These are phyloP conservation scores for Ophiostoma angusticollis DNA, from an alignment of 2,329 filamentous ascomycete genomes.

Conservation along the genomic window DNA sequence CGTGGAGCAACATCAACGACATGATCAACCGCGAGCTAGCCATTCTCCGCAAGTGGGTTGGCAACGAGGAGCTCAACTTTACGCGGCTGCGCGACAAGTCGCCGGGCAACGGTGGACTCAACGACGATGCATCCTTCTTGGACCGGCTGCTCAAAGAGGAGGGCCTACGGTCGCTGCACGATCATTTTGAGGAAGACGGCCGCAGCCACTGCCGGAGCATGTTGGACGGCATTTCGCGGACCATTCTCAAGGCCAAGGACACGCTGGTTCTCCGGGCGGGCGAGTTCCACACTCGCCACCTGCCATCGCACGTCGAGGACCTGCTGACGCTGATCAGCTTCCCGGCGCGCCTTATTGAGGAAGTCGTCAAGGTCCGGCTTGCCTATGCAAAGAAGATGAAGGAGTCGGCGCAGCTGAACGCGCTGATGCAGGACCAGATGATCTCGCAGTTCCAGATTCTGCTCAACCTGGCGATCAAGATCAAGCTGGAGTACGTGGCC, in stretches of 20 bases:
- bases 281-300: constrained; percentile 74
- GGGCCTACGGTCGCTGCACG: constrained; percentile 80
- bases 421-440: constrained; percentile 95
- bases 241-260: constrained; percentile 86
- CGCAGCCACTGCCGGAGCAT: constrained; percentile 54
- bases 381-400: constrained; percentile 92
- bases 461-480: constrained; percentile 78
- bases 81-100: constrained; percentile 59
- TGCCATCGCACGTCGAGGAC: constrained; percentile 94
- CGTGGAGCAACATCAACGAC: constrained; percentile 95
- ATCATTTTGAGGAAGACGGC: constrained; percentile 39
- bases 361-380: constrained; percentile 85
- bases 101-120: constrained; percentile 57
- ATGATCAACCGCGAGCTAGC: constrained; percentile 90
- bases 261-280: constrained; percentile 79
- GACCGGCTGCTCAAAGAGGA: constrained; percentile 94
- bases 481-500: constrained; percentile 76
- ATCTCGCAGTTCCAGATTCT: constrained; percentile 92
- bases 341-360: constrained; percentile 85
- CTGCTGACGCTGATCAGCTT: constrained; percentile 94
- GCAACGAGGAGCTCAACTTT: constrained; percentile 90
- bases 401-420: constrained; percentile 80
- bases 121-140: constrained; percentile 85
- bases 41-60: constrained; percentile 91
- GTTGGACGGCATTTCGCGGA: constrained; percentile 67